Evolutionary conservation across 768 basidiomycete genomes (phyloP), one percentile per base, ranked within the genome.

Genomic region (Auriscalpium orientale): DNA sequence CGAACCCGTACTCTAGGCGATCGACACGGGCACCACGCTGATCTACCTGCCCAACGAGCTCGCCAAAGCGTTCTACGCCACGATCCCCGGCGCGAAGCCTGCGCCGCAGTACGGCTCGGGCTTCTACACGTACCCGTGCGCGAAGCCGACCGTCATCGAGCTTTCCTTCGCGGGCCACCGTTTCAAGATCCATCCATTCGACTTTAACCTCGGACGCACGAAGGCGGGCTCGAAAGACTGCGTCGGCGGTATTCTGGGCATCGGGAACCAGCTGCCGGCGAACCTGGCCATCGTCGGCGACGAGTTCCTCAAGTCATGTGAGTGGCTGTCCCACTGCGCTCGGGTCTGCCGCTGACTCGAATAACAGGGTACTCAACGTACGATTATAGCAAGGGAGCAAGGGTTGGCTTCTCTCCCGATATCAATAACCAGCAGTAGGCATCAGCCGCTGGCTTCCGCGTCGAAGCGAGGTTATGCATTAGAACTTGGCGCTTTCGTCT

Each of bases 21-120:
- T 87, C 56, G 86, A 87, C 62, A 83, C 84, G 0, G 85, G 86
- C 34, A 85, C 84, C 4, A 81, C 84, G 33, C 70, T 85, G 28
- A 79, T 86, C 56, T 86, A 86, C 66, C 56, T 84, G 7, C 81
- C 83, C 1, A 64, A 69, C 40, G 48, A 63, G 0, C 58, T 80
- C 33, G 80, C 76, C 6, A 51, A 64, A 2, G 59, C 67, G 9
- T 74, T 87, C 56, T 87, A 86, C 66, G 53, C 60, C 2, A 60
- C 65, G 78, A 81, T 88, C 21, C 80, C 80, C 10, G 77, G 74
- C 11, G 69, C 80, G 12, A 58, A 66, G 33, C 67, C 60, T 12
- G 78, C 76, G 5, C 46, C 66, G 1, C 69, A 77, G 40, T 78
- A 74, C 56, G 81, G 78, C 22, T 44, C 51, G 75, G 81, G 75